Conservation (phyloP, 78 protist species). For the Dictyostelium citrinum region DNA sequence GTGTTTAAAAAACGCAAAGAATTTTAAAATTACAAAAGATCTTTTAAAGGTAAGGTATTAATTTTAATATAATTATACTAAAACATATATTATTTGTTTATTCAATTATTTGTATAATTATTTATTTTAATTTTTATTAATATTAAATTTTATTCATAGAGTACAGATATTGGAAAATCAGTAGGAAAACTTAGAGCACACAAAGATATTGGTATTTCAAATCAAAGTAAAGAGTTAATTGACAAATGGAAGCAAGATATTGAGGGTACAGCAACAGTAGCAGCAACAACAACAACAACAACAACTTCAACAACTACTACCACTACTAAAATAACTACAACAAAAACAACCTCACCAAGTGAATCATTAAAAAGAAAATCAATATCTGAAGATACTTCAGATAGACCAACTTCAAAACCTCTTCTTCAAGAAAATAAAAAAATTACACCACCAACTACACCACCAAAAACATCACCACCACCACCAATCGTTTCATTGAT, state of each 20-base stretch:
- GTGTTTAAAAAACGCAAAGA: neutral
- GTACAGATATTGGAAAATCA: constrained; percentile 47
- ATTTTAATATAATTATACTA: too few species aligned
- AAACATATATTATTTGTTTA: neutral
- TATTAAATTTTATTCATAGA: neutral
- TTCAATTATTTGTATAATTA: too few species aligned
- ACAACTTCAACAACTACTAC: neutral
- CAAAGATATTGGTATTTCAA: neutral
- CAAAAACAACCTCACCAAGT: neutral
- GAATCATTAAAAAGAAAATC: neutral
- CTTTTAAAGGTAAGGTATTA: neutral
- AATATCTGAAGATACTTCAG: neutral
- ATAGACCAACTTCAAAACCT: neutral
- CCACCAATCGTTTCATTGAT: neutral
- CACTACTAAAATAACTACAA: neutral
- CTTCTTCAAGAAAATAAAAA: neutral
- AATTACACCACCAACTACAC: neutral
- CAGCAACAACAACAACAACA: neutral
- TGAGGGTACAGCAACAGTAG: neutral
- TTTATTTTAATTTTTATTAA: neutral
- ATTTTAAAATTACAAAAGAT: constrained; percentile 2
- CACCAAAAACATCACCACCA: neutral
- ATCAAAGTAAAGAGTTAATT: neutral
- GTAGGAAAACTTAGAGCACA: constrained; percentile 33
- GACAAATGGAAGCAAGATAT: constrained; percentile 35